Evolutionary conservation across 169 alveolate species (phyloP), one percentile per base, ranked within the genome.

Genomic region (Toxoplasma gondii): DNA sequence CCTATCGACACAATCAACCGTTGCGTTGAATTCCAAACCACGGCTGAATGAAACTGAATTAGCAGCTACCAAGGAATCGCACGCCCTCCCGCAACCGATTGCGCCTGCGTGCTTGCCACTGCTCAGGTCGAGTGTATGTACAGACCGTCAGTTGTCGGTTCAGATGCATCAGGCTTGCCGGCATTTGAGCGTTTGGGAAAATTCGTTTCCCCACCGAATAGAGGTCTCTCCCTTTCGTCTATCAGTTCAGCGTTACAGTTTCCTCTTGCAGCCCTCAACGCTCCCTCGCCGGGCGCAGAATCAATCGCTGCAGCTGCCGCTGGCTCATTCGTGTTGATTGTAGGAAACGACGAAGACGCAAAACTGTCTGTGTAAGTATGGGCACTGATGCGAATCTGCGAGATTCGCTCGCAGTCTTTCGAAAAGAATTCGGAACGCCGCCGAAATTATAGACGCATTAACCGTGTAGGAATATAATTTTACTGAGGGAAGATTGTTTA

Each of bases 151-250:
- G 31, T 44, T 39, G 39, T 34, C 19, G 87, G 39, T 41, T 38
- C 87, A 27, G 43, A 27, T 19, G 87, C 41, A 17, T 31, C 34
- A 70, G 39, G 19, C 45, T 16, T 24, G 27, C 24, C 44, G 9
- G 87, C 87, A 64, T 10, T 29, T 64, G 78, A 64, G 78, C 78
- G 34, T 9, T 9, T 29, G 78, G 78, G 0, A 64, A 29, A 64
- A 0, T 10, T 9, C 34, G 34, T 29, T 31, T 24, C 78, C 29
- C n/a, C 7, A 24, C 45, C 16, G 87, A 34, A 34, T 7, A 34
- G 87, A 78, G 87, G 87, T n/a, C 87, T 78, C 44, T 78, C 87
- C 41, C 43, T 78, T 39, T 78, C 87, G 9, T 78, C 87, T 19
- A 34, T 78, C 87, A 39, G 53, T 19, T 22, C 87, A 19, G 87